These are phyloP conservation scores for Clitopilus hobsonii DNA, from an alignment of 768 basidiomycete genomes.

Conservation along the genomic window DNA sequence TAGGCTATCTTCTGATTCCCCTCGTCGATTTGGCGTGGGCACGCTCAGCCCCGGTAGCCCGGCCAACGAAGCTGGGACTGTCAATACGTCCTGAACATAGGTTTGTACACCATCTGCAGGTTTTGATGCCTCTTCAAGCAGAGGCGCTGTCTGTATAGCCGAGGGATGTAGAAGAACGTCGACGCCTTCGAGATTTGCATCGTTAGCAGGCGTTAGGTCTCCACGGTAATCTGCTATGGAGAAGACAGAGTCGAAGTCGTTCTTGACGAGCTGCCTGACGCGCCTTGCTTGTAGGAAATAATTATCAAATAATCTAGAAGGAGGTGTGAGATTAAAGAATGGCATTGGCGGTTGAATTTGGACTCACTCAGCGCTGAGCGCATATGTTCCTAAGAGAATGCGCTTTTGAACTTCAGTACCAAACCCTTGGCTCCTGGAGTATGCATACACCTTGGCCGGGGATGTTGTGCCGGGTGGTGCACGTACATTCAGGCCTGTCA, in stretches of 20 bases:
- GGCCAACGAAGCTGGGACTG: constrained; percentile 87
- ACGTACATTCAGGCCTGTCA: constrained; percentile 46
- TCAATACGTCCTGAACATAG: constrained; percentile 90
- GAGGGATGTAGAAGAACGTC: constrained; percentile 87
- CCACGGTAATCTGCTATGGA: constrained; percentile 47
- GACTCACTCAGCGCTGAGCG: constrained; percentile 84
- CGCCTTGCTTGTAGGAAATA: constrained; percentile 92
- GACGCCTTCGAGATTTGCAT: constrained; percentile 32
- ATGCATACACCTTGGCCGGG: constrained; percentile 56
- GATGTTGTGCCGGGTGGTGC: constrained; percentile 38
- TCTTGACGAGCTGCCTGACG: constrained; percentile 63
- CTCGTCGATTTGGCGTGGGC: constrained; percentile 38
- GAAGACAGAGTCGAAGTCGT: constrained; percentile 75
- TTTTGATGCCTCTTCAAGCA: constrained; percentile 23
- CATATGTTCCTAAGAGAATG: constrained; percentile 86
- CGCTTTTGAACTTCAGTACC: constrained; percentile 84
- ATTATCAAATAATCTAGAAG: constrained; percentile 86
- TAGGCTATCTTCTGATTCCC: constrained; percentile 54
- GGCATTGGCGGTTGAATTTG: neutral
- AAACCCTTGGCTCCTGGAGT: constrained; percentile 66
- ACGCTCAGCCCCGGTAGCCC: constrained; percentile 82
- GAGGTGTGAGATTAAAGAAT: neutral
- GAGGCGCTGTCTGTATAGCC: constrained; percentile 81
- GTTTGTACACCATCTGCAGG: constrained; percentile 32
- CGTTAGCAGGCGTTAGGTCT: neutral